Evolutionary conservation across 768 basidiomycete species (phyloP).

Genomic region (Kwoniella dejecticola): DNA sequence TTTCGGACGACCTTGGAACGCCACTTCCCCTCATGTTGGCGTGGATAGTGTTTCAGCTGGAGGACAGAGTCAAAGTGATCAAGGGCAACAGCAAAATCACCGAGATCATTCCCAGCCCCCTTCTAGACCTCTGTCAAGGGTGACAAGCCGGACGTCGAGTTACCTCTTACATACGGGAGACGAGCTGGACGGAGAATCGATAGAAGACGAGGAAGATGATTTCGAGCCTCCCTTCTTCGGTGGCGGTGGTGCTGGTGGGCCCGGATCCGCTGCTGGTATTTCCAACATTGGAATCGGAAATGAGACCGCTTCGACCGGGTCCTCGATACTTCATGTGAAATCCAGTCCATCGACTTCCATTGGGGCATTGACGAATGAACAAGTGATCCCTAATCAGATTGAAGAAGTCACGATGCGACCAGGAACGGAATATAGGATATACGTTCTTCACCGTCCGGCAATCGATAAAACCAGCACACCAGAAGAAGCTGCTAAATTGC

Average conservation of each 20-base stretch:
- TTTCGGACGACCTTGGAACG: conserved; percentile 9
- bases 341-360: not conserved
- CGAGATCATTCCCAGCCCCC: conserved; percentile 35
- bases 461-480: conserved; percentile 28
- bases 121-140: conserved; percentile 41
- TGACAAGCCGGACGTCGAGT: conserved; percentile 36
- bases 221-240: conserved; percentile 41
- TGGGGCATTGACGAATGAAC: conserved; percentile 9
- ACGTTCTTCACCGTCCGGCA: conserved; percentile 41
- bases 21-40: not conserved
- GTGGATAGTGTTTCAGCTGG: not conserved
- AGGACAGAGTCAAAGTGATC: not conserved
- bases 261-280: too few relatives aligned
- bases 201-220: conserved; percentile 40
- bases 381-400: conserved; percentile 44
- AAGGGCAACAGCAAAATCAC: too few relatives aligned
- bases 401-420: conserved; percentile 52
- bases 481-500: conserved; percentile 37
- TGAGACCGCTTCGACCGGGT: too few relatives aligned
- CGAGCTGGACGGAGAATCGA: conserved; percentile 5
- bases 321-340: not conserved
- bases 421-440: conserved; percentile 51
- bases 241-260: too few relatives aligned
- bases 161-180: conserved; percentile 23
- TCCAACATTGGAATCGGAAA: not conserved